phyloP scores from a whole-genome alignment of 257 asterid species.

The Handroanthus guayacan region DNA sequence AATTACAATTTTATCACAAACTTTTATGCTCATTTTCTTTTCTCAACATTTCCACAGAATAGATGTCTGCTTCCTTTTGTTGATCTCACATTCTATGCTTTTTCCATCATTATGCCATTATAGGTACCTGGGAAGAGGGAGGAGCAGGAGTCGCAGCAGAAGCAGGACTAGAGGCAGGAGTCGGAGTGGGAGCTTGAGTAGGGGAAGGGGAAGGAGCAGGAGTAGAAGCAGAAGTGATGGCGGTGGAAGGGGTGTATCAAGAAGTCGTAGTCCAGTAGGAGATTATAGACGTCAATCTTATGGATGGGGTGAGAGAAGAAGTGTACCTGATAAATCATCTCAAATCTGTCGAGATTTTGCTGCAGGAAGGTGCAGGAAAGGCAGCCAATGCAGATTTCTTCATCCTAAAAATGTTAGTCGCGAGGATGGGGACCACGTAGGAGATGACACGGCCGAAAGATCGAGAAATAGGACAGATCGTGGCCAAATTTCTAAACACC shows the following conservation, averaged over 20 bases:
- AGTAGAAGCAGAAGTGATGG: constrained; percentile 57
- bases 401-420: constrained; percentile 53
- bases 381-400: constrained; percentile 69
- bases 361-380: constrained; percentile 71
- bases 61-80: background rate
- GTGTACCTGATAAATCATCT: constrained; percentile 53
- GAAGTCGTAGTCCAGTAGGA: constrained; percentile 69
- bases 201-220: constrained; percentile 55
- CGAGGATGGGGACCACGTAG: constrained; percentile 44
- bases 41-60: background rate
- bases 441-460: constrained; percentile 48
- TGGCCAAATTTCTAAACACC: constrained; percentile 48
- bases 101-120: constrained; percentile 32
- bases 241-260: constrained; percentile 47
- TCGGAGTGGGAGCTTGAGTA: constrained; percentile 52
- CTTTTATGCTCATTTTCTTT: constrained; percentile 1
- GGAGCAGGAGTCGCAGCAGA: constrained; percentile 70
- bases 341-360: constrained; percentile 68
- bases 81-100: background rate
- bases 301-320: constrained; percentile 63
- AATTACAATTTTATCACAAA: background rate
- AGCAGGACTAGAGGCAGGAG: constrained; percentile 64
- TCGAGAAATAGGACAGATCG: constrained; percentile 53
- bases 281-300: constrained; percentile 59
- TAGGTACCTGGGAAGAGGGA: constrained; percentile 64